These are phyloP conservation scores for Plenodomus tracheiphilus DNA, from an alignment of 2,329 filamentous ascomycete genomes.

Conservation along the genomic window DNA sequence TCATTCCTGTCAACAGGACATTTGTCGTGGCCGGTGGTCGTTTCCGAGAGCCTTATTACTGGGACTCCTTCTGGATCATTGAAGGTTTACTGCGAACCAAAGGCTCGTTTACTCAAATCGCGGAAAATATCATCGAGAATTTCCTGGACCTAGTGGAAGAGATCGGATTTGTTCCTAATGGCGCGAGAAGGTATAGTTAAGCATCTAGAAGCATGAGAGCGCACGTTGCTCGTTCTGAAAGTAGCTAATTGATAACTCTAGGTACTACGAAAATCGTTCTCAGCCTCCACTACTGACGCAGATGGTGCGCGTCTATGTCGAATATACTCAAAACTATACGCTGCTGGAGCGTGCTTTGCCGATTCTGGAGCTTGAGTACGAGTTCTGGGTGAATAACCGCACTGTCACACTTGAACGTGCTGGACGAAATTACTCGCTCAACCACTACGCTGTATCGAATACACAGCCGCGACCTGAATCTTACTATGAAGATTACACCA, in stretches of 20 bases:
- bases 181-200: too few relatives aligned
- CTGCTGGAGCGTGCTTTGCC: conserved; percentile 65
- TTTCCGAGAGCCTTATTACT: conserved; percentile 72
- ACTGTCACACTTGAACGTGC: conserved; percentile 56
- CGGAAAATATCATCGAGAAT: conserved; percentile 70
- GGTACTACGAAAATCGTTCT: conserved; percentile 70
- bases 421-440: conserved; percentile 58
- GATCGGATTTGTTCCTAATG: conserved; percentile 70
- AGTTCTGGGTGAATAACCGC: conserved; percentile 65
- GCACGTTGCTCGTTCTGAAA: too few relatives aligned
- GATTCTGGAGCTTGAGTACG: conserved; percentile 64
- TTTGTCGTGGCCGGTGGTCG: conserved; percentile 74
- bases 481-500: conserved; percentile 66
- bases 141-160: conserved; percentile 68
- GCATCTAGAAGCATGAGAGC: too few relatives aligned
- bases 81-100: conserved; percentile 67
- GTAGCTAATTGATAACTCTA: too few relatives aligned
- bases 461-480: conserved; percentile 70
- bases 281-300: conserved; percentile 68
- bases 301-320: conserved; percentile 67
- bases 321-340: conserved; percentile 65
- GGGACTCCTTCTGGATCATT: conserved; percentile 72
- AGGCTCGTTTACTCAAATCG: conserved; percentile 65
- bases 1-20: conserved; percentile 67
- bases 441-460: conserved; percentile 65